phyloP scores from a whole-genome alignment of 805 yeast species.

The Wickerhamiella slavikovae region DNA sequence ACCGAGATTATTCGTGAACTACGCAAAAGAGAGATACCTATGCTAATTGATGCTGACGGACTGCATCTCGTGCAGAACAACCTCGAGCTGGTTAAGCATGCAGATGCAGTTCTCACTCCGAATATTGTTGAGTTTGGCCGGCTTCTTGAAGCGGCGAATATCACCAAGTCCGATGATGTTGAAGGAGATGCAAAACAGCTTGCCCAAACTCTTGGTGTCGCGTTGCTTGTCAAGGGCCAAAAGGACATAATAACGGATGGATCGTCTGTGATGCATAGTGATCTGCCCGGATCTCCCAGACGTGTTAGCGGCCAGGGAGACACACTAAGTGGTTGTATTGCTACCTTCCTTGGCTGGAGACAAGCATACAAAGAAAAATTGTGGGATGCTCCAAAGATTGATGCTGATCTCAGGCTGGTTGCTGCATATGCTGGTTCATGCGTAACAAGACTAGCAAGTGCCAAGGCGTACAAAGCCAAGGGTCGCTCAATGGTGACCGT shows the following conservation, averaged over 20 bases:
- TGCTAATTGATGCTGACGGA: conserved; percentile 84
- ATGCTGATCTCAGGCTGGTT: conserved; percentile 19
- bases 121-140: conserved; percentile 71
- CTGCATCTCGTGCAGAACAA: conserved; percentile 41
- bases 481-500: conserved; percentile 76
- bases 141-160: conserved; percentile 29
- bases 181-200: conserved; percentile 21
- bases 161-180: conserved; percentile 8
- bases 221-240: conserved; percentile 55
- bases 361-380: conserved; percentile 34
- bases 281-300: conserved; percentile 42
- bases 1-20: conserved; percentile 37
- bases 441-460: conserved; percentile 44
- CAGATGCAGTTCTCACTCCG: conserved; percentile 63
- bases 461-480: conserved; percentile 38
- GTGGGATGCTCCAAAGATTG: conserved; percentile 31
- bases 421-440: conserved; percentile 57
- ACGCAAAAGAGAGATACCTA: conserved; percentile 36
- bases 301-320: conserved; percentile 97
- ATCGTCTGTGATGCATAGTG: conserved; percentile 23
- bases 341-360: conserved; percentile 68
- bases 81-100: conserved; percentile 32
- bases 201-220: conserved; percentile 31
- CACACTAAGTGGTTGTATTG: conserved; percentile 68
- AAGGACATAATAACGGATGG: conserved; percentile 43